Base-by-base conservation (phyloP, 1,139 yeast species). In the Pneumocystis carinii region DNA sequence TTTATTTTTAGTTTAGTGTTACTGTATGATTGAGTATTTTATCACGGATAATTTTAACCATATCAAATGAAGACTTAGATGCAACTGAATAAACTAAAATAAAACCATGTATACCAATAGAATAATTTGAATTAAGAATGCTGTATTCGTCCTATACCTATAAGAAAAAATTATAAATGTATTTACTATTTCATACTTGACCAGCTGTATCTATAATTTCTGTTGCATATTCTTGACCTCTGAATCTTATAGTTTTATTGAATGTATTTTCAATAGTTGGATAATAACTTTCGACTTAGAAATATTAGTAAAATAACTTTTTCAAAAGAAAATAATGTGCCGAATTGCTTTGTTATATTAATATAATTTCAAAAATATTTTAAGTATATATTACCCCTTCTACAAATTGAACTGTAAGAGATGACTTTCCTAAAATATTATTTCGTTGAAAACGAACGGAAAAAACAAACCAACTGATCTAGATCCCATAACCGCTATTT, bases 181-280 rank as follows among this genome's bases (percentile, higher is more conserved):
- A 12, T 8, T 12, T 15, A 3, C 61, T 27, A 60, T 17, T 27
- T 29, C 64, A 15, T 29, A 64, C 68, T 64, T 85, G 92, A n/a
- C 97, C 97, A 0, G 96, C 96, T 0, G 97, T 90, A 72, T 90
- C 97, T 68, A 90, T 78, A 66, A 90, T 87, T 72, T 90, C 96
- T 37, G 92, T 83, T 64, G 87, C 86, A 72, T 86, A 89, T 64
- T 86, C 88, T 70, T 84, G 85, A 67, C 87, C 87, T 68, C 85
- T 83, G 73, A 85, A 83, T 66, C 78, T 80, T 71, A 90, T 80
- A 58, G 81, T 79, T 73, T 87, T 88, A 70, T 85, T 81, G 75
- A 87, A 88, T 74, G 89, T 94, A 75, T 89, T 90, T 73, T 89
- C 96, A 67, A 89, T 88, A 4, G 97, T 90, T 37, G 97, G 97